A percentile compares a stretch with the other conserved stretches of the same genome.
These are phyloP conservation scores for Paecilomyces niveus DNA, from an alignment of 2,329 filamentous ascomycete genomes.

Conservation along the genomic window DNA sequence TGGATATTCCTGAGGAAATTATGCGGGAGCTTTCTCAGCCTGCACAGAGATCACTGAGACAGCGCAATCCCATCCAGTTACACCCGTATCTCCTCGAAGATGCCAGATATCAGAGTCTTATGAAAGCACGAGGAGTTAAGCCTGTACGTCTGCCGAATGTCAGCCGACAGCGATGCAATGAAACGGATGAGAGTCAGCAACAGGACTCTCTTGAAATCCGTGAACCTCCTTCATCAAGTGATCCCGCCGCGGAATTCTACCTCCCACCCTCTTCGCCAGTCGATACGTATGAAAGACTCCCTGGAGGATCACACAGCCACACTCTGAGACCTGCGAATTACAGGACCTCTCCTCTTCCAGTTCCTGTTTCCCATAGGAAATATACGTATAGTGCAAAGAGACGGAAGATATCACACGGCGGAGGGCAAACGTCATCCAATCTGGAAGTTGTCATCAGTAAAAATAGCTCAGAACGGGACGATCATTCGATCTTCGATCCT, in stretches of 20 bases:
- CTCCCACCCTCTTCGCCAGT: slow-evolving; percentile 21
- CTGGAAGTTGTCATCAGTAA: slow-evolving; percentile 22
- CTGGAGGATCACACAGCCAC: slow-evolving; percentile 1
- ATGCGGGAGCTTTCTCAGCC: slow-evolving; percentile 18
- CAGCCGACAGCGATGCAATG: slow-evolving; percentile 4
- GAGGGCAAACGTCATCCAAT: slow-evolving; percentile 6
- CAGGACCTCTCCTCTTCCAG: not conserved
- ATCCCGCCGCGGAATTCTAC: slow-evolving; percentile 21
- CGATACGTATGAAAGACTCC: slow-evolving; percentile 6
- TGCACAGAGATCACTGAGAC: slow-evolving; percentile 29
- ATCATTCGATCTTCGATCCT: slow-evolving; percentile 22
- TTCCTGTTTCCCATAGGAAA: not conserved
- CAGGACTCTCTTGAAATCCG: slow-evolving; percentile 26
- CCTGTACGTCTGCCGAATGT: slow-evolving; percentile 30
- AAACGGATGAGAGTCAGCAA: slow-evolving; percentile 23
- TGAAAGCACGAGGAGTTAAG: slow-evolving; percentile 36
- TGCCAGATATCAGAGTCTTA: slow-evolving; percentile 35
- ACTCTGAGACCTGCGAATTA: not conserved
- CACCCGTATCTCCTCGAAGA: slow-evolving; percentile 43
- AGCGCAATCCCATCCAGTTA: slow-evolving; percentile 42
- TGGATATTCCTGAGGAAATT: slow-evolving; percentile 22
- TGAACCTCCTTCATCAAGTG: slow-evolving; percentile 22
- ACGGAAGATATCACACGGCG: slow-evolving; percentile 23
- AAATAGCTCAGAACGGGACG: slow-evolving; percentile 4
- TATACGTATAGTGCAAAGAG: slow-evolving; percentile 24